A percentile compares a stretch with the other conserved stretches of the same genome.
Conservation (phyloP, 148 eudicot genomes). For the Persicaria tinctoria region DNA sequence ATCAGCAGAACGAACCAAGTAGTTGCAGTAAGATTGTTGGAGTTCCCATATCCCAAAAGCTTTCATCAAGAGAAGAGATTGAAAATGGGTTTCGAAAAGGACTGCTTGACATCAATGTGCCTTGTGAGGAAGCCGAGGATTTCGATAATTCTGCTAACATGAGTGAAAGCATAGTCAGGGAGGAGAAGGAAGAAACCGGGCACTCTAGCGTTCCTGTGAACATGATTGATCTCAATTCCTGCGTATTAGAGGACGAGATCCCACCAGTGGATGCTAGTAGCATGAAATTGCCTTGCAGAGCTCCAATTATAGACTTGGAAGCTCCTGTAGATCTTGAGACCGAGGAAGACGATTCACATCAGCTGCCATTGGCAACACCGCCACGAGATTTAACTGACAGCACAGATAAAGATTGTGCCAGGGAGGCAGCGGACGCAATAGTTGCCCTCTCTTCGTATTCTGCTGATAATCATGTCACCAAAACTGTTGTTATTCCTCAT, state of each 20-base stretch:
- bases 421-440: conserved; percentile 61
- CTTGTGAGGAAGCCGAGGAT: conserved; percentile 35
- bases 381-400: conserved; percentile 9
- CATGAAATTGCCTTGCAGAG: neutral
- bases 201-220: conserved; percentile 16
- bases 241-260: conserved; percentile 36
- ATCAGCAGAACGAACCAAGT: conserved; percentile 2
- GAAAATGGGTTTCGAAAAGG: neutral
- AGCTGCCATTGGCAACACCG: neutral
- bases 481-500: neutral
- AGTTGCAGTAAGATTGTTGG: conserved; percentile 4
- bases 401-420: conserved; percentile 27
- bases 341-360: neutral
- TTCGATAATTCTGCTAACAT: conserved; percentile 8
- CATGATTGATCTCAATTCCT: conserved; percentile 47
- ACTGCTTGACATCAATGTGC: conserved; percentile 31
- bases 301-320: neutral
- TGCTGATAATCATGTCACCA: neutral
- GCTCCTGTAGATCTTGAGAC: neutral
- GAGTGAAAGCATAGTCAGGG: conserved; percentile 4
- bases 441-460: conserved; percentile 46
- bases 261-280: neutral
- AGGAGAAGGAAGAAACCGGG: conserved; percentile 23
- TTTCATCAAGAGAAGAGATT: neutral
- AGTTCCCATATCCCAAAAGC: neutral